A percentile compares a stretch with the other conserved stretches of the same genome.
Conservation (phyloP, 2,329 filamentous ascomycete genomes). For the Ceratocystis cacaofunesta region DNA sequence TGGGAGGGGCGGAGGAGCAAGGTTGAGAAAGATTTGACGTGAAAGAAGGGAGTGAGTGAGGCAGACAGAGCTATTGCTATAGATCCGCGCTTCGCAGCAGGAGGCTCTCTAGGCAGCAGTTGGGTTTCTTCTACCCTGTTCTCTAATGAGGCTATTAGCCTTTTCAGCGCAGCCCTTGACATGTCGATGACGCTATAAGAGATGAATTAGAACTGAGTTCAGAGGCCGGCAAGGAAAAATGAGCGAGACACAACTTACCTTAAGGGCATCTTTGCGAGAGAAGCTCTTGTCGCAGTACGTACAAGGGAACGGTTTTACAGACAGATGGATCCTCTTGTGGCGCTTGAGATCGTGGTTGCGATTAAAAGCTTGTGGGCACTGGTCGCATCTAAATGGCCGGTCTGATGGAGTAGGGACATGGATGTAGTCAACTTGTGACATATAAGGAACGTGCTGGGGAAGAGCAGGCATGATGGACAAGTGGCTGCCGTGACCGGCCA, state of each 20-base stretch:
- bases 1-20: not conserved
- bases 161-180: slow-evolving; percentile 46
- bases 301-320: slow-evolving; percentile 92
- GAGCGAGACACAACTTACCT: slow-evolving; percentile 44
- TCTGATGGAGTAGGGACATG: slow-evolving; percentile 39
- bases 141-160: slow-evolving; percentile 18
- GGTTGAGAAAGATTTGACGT: not conserved
- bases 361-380: slow-evolving; percentile 87
- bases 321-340: slow-evolving; percentile 87
- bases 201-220: not conserved
- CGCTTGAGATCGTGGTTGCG: slow-evolving; percentile 91
- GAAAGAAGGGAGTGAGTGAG: too few relatives aligned
- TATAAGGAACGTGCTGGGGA: slow-evolving; percentile 24
- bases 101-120: not conserved
- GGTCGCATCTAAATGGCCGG: slow-evolving; percentile 85
- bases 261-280: slow-evolving; percentile 87
- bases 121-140: not conserved
- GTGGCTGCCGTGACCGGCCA: slow-evolving; percentile 56
- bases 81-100: too few relatives aligned
- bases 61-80: too few relatives aligned
- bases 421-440: slow-evolving; percentile 37
- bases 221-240: not conserved
- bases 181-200: slow-evolving; percentile 40
- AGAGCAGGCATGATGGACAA: slow-evolving; percentile 53
- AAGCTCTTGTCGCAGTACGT: slow-evolving; percentile 90